Evolutionary conservation across 164 flowering plant genomes (phyloP), one percentile per base, ranked within the genome.

Genomic region (Brasenia schreberi): DNA sequence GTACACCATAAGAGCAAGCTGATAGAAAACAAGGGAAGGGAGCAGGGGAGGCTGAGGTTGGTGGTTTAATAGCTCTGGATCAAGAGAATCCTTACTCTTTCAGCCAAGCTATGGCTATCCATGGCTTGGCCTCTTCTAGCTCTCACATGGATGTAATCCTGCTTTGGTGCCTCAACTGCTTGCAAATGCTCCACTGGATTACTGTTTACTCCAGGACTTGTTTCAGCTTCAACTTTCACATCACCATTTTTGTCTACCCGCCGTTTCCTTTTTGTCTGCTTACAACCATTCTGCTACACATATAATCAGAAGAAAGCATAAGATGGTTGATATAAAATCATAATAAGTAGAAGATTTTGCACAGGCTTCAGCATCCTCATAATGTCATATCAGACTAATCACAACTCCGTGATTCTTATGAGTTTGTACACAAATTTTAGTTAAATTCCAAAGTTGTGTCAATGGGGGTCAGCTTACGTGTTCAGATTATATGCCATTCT

Each of bases 51-150:
- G 39, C 39, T 33, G 39, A 3, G 39, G 39, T 33, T 33, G 39
- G 39, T 33, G 39, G 1, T 33, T 33, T 33, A 33, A 1, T 33
- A 33, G 66, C 61, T 43, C 19, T 42, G 45, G 14, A 59, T 39
- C 39, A 33, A 33, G 39, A 59, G 60, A 49, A 64, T 11, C 62
- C 71, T 82, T 87, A 95, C 99, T 74, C 99, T 84, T 74, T 95
- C 99, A 14, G 96, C 97, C 63, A 90, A 77, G 77, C 99, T 95
- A 79, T 95, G 99, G 81, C 97, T 92, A 74, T 95, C 97, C 44
- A 97, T 92, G 58, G 99, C 99, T 85, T 95, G 97, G 27, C 98
- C 97, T 76, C 98, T 84, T 79, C 99, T 83, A 3, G 99, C 99
- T 77, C 99, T 77, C 68, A 90, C 97, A 77, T 90, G 94, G 64